A percentile compares a stretch with the other conserved stretches of the same genome.
These are phyloP conservation scores for Pleurostoma richardsiae DNA, from an alignment of 2,329 filamentous ascomycete genomes.

Conservation along the genomic window DNA sequence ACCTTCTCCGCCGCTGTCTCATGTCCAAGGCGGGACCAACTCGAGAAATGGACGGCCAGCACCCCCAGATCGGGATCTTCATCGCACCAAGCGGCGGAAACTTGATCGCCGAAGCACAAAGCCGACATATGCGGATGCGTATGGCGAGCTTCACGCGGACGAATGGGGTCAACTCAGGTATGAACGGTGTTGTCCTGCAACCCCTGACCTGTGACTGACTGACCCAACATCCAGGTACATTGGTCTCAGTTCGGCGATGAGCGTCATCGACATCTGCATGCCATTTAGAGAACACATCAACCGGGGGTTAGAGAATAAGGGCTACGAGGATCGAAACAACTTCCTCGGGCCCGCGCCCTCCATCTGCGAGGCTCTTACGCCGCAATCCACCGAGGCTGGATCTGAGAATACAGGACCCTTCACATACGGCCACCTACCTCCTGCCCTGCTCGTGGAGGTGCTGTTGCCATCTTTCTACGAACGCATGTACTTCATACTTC, in stretches of 20 bases:
- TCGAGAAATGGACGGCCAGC: neutral
- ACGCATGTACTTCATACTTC: neutral
- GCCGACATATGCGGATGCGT: neutral
- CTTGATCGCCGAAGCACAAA: neutral
- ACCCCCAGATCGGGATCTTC: neutral
- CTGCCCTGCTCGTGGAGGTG: neutral
- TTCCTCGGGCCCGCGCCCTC: neutral
- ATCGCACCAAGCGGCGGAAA: neutral
- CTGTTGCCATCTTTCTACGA: neutral
- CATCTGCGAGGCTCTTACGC: neutral
- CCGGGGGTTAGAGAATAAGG: neutral
- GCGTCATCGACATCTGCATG: neutral
- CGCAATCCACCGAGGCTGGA: neutral
- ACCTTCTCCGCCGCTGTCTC: neutral
- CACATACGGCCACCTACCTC: neutral
- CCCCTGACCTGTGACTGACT: neutral
- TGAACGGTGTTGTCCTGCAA: neutral
- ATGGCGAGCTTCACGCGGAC: neutral
- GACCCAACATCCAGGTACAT: neutral
- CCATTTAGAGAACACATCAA: neutral
- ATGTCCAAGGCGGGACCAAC: neutral
- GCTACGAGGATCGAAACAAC: neutral
- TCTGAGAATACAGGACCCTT: neutral
- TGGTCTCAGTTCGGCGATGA: neutral
- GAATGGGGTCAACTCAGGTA: neutral